Percentiles rank a stretch among this genome's conserved stretches.
Conservation (phyloP, 192 early-diverging fungal species). For the Coemansia aciculifera region DNA sequence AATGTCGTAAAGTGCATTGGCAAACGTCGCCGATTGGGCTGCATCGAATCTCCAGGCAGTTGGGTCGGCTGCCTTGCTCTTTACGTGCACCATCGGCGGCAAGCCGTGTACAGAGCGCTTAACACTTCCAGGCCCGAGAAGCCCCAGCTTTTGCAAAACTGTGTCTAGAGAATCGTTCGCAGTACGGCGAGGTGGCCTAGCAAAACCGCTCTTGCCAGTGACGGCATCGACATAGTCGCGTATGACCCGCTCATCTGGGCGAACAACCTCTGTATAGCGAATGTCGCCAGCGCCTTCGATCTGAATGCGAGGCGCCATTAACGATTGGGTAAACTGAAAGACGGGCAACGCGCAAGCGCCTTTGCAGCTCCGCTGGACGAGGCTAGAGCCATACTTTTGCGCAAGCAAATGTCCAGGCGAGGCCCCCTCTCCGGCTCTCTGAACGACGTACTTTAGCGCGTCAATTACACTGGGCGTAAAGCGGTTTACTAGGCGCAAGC, state of each 20-base stretch:
- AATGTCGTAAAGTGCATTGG: constrained; percentile 66
- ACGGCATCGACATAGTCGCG: constrained; percentile 91
- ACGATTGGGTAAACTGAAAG: constrained; percentile 64
- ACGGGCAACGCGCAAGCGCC: constrained; percentile 45
- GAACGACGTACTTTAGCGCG: constrained; percentile 71
- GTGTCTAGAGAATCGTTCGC: constrained; percentile 14
- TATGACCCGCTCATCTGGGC: constrained; percentile 78
- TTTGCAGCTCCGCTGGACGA: constrained; percentile 37
- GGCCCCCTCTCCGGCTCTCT: constrained; percentile 78
- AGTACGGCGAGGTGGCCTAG: constrained; percentile 67
- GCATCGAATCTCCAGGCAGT: constrained; percentile 26
- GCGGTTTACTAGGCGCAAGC: constrained; percentile 87
- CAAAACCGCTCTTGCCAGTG: constrained; percentile 66
- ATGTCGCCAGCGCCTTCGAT: constrained; percentile 68
- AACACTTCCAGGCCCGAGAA: not conserved
- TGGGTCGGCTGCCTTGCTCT: constrained; percentile 33
- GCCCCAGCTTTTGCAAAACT: constrained; percentile 26
- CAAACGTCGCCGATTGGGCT: constrained; percentile 9
- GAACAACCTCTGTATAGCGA: constrained; percentile 76
- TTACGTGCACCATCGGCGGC: constrained; percentile 60
- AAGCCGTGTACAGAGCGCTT: constrained; percentile 3
- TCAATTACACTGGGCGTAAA: constrained; percentile 12
- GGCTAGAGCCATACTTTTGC: constrained; percentile 77
- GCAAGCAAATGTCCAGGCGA: constrained; percentile 68
- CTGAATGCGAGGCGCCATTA: constrained; percentile 75